Evolutionary conservation across 169 alveolate species (phyloP).

Genomic region (Plasmodium gaboni): DNA sequence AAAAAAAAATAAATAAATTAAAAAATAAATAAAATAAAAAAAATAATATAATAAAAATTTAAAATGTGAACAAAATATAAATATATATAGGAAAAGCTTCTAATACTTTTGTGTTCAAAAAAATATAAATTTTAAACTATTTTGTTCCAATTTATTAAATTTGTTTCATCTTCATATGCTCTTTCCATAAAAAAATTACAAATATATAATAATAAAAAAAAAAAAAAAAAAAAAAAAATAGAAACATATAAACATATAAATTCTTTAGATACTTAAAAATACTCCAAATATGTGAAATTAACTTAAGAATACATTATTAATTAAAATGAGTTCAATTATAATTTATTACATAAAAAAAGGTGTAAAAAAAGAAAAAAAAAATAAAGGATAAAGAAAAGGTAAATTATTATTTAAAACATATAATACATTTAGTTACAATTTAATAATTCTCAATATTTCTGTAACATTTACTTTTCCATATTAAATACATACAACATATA

Average conservation of each 20-base stretch:
- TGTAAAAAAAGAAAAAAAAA: neutral
- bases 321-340: neutral
- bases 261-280: constrained; percentile 1
- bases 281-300: neutral
- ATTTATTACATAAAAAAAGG: neutral
- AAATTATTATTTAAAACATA: no score
- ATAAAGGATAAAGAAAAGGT: neutral
- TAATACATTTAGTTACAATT: no score
- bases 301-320: neutral
- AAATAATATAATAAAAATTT: neutral
- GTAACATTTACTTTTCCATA: no score
- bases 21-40: constrained; percentile 12
- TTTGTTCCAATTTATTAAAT: neutral
- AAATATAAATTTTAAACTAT: neutral
- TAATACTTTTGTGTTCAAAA: neutral
- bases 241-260: neutral
- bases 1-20: neutral
- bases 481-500: no score
- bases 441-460: no score
- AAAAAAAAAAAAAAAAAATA: neutral
- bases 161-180: constrained; percentile 3
- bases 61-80: neutral
- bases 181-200: neutral
- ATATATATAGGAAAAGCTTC: no score
- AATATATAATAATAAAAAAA: neutral